Base-by-base conservation (phyloP, 1,139 yeast species). In the Martiniozyma asiatica region DNA sequence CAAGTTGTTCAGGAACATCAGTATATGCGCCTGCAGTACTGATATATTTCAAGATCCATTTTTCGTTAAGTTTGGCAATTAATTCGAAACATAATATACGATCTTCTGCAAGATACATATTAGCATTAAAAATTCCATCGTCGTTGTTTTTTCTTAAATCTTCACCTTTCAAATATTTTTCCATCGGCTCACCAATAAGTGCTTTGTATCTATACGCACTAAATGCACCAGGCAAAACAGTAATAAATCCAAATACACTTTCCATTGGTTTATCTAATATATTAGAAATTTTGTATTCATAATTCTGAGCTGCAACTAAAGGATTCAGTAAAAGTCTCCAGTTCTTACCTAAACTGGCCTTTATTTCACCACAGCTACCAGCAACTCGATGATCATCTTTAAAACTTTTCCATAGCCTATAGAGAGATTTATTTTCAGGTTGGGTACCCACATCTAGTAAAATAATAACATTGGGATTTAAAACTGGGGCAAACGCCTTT, bases 321-420 rank as follows among this genome's bases (percentile, higher is more conserved):
- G 93, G 93, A 48, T 80, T 80, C 15, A 67, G 49, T 29, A 80
- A 60, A 33, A 75, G 60, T n/a, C 33, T 38, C 26, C 47, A 42
- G 6, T 39, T 36, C 33, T 56, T 55, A 5, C 92, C 89, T 35
- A 78, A 59, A 37, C 75, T 64, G 2, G 79, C 81, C 38, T 66
- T 68, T 60, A 80, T 79, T 49, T 80, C 93, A 17, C 93, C 93
- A 63, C 93, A 80, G 2, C 92, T 85, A 14, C 93, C 93, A 1
- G 85, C 93, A n/a, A 80, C 82, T 35, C 67, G 63, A 1, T 76
- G 69, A 22, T 37, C 34, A 48, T 79, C 77, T 41, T 75, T 73
- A 51, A 80, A 80, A 8, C 78, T 57, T 47, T 68, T 71, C 93
- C 93, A 80, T 35, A 80, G 60, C 44, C 74, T 73, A 53, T 72